Evolutionary conservation across 192 early-diverging fungal genomes (phyloP), one percentile per base, ranked within the genome.

Genomic region (Entophlyctis helioformis): DNA sequence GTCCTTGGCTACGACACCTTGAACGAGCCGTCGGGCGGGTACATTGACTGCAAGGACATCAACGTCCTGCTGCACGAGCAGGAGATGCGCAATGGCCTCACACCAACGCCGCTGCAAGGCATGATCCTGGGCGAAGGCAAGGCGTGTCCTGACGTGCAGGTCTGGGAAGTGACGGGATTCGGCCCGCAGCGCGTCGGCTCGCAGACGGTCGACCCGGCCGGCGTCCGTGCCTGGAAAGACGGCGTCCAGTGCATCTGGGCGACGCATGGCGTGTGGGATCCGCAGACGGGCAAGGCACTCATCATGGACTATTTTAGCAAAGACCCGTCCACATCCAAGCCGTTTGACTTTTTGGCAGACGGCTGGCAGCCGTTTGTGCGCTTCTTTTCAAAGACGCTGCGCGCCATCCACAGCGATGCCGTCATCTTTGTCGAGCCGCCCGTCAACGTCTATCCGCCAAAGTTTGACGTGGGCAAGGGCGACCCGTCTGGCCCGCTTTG

Each of bases 1-100:
- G 69, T 87, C 1, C 50, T 87, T 9, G 85, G 85, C 3, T 86
- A 78, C 50, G 85, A 87, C 48, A 71, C 84, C 23, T 67, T 87
- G 59, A 83, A 84, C 41, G 81, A 84, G 48, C 78, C 78, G 36
- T 19, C 24, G 8, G 20, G 2, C 2, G 83, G 85, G 2, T 86
- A 65, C 29, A 74, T 87, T 44, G 85, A 82, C 1, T 11, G 23
- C 56, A 10, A 39, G 25, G 57, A 68, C 33, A 25, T 72, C 42
- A 16, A 31, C 67, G 29, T 58, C 55, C 15, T 85, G 54, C 23
- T 60, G 62, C 57, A 63, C 60, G n/a, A 64, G 54, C 55, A 60
- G 50, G 27, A 82, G 66, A 24, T 45, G 63, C 21, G 58, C 68
- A 33, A 78, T 77, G 84, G 85, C 4, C 67, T 81, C 50, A 69